These are phyloP conservation scores for Neurospora sublineolata DNA, from an alignment of 495 filamentous ascomycete genomes.

Conservation along the genomic window DNA sequence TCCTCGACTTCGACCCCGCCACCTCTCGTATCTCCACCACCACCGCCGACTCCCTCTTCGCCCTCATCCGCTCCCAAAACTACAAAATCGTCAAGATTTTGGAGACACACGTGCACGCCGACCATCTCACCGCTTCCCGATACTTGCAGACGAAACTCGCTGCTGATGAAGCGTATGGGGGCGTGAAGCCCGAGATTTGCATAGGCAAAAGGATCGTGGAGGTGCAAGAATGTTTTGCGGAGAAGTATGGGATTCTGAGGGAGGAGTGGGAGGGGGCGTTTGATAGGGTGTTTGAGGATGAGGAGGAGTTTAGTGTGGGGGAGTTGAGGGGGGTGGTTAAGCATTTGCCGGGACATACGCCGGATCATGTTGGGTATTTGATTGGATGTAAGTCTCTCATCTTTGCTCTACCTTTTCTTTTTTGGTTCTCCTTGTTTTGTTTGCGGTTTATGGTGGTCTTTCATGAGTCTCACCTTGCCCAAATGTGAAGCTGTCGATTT, in stretches of 20 bases:
- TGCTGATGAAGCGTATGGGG: too few species aligned
- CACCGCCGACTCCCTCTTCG: constrained; percentile 39
- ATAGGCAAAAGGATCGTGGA: constrained; percentile 44
- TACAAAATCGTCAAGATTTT: constrained; percentile 40
- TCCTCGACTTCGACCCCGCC: constrained; percentile 44
- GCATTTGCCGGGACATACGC: constrained; percentile 51
- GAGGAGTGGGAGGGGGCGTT: constrained; percentile 36
- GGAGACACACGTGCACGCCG: constrained; percentile 53
- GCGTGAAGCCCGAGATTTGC: constrained; percentile 26
- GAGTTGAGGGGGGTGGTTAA: constrained; percentile 33
- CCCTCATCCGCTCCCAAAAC: constrained; percentile 26
- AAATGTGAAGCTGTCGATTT: too few species aligned
- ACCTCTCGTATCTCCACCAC: constrained; percentile 34
- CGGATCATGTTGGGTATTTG: constrained; percentile 49
- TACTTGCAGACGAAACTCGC: constrained; percentile 35
- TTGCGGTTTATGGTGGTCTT: too few species aligned
- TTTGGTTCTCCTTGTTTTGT: too few species aligned
- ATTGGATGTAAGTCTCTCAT: constrained; percentile 45
- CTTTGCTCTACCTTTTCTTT: too few species aligned
- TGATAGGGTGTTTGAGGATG: constrained; percentile 41
- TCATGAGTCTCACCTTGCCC: too few species aligned
- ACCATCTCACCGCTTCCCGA: constrained; percentile 46
- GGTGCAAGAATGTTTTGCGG: constrained; percentile 39
- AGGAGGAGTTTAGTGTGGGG: constrained; percentile 41
- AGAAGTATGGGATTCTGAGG: constrained; percentile 32